Base-by-base conservation (phyloP, 805 yeast species). In the Lachancea nothofagi region DNA sequence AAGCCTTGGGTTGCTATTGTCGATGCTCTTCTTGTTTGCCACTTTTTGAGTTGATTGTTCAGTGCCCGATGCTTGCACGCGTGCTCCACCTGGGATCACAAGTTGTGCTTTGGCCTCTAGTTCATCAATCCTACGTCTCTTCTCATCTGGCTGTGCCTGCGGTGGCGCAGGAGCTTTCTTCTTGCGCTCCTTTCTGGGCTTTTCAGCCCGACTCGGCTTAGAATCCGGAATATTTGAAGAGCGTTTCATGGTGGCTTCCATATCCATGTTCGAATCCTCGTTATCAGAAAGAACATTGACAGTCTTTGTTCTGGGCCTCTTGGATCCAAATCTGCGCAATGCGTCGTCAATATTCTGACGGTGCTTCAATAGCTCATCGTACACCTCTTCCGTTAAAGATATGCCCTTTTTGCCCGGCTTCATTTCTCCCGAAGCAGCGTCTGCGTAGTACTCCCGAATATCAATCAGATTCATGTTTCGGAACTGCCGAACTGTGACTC, bases 321-420 rank as follows among this genome's bases (percentile, higher is more conserved):
- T 54, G 18, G 66, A 62, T 2, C 66, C 66, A 31, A 60, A 47
- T 35, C 64, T 45, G 43, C 62, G 57, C 42, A 62, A 46, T 3
- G 65, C 65, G 27, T 62, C 65, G 35, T 62, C 66, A 24, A 62
- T 62, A 41, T 61, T 60, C 35, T 55, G 49, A 28, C 65, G 51
- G 38, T 62, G 64, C 38, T 55, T 57, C 40, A 62, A 35, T 25
- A 62, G 44, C 32, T 60, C 63, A 39, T 62, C 66, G 42, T 61
- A 62, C 27, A 59, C 48, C 42, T 62, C 66, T 36, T 62, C 66
- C 6, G 66, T 62, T 38, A 62, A 45, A 5, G 65, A 61, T 6
- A 62, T 62, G 14, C 66, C 81, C 62, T 89, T 89, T 54, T 78
- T 81, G 1, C 95, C 95, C 0, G 97, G 97, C 44, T 71, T 71